Base-by-base conservation (phyloP, 179 eudicot species). In the Vitellaria paradoxa region DNA sequence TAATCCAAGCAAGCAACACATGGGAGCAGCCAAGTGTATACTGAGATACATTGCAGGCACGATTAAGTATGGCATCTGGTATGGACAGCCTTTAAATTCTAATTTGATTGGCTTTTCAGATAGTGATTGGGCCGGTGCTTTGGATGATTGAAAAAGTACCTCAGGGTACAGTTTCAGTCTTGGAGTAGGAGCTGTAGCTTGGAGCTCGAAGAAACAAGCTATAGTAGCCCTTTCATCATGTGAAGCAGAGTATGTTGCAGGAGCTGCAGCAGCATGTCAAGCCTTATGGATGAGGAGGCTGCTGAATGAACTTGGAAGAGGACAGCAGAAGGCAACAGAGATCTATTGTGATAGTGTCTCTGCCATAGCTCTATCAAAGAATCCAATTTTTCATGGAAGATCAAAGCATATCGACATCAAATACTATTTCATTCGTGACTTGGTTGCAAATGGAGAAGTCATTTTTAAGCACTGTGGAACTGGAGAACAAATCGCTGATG, bases 61-160 rank as follows among this genome's bases (percentile, higher is more conserved):
- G 0, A 15, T 26, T 10, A 65, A 77, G 1, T 59, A 45, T 52
- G 84, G 81, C 1, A 60, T 77, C 42, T 56, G 64, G 57, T 81
- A 73, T 47, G 21, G 47, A 18, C 10, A 12, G 7, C 75, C 53
- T 46, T 59, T 26, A 9, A 52, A 59, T n/a, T 37, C 30, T 46
- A 64, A 30, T 24, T 37, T 73, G 15, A 12, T 21, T 26, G 71
- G 78, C 15, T 75, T 65, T 10, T 50, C 59, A 10, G 59, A 47
- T 21, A 81, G 61, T n/a, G 80, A 77, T 57, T 77, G 80, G 80
- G 80, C 57, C 3, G 74, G 80, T 40, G 68, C 56, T 37, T 8
- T 59, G 9, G 80, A 77, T 57, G 74, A 77, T 68, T 0, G 74
- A 20, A 77, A 77, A 14, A 77, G 74, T 52, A 77, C 80, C 5